A percentile compares a stretch with the other conserved stretches of the same genome.
Evolutionary conservation across 164 flowering plant genomes (phyloP).

Genomic region (Vitis rotundifolia): DNA sequence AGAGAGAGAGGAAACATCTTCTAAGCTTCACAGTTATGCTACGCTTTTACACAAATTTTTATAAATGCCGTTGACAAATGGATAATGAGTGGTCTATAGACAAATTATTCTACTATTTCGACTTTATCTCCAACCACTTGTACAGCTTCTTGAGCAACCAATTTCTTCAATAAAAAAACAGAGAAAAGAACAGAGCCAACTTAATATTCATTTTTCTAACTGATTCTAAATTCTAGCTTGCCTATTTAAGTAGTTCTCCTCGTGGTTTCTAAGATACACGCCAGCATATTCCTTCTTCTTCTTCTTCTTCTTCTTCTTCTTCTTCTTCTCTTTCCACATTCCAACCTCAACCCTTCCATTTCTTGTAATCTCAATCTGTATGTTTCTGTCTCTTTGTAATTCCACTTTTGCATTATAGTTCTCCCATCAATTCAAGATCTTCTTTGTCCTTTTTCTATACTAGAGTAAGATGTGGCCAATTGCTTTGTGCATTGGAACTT

Average conservation of each 20-base stretch:
- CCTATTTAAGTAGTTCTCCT: slow-evolving; percentile 51
- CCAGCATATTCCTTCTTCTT: slow-evolving; percentile 47
- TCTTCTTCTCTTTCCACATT: slow-evolving; percentile 27
- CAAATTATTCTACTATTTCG: slow-evolving; percentile 31
- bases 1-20: slow-evolving; percentile 51
- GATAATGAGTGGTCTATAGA: slow-evolving; percentile 18
- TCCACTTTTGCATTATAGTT: slow-evolving; percentile 12
- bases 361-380: slow-evolving; percentile 12
- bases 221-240: slow-evolving; percentile 25
- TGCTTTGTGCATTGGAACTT: slow-evolving; percentile 28
- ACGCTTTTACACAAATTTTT: slow-evolving; percentile 28
- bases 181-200: neutral
- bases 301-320: slow-evolving; percentile 29
- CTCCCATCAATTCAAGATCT: slow-evolving; percentile 12
- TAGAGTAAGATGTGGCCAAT: slow-evolving; percentile 29
- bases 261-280: slow-evolving; percentile 41
- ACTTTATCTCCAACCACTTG: slow-evolving; percentile 52
- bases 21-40: slow-evolving; percentile 50
- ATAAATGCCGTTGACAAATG: slow-evolving; percentile 45
- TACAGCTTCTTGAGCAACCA: slow-evolving; percentile 40
- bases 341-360: slow-evolving; percentile 16
- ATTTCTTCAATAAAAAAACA: slow-evolving; percentile 23
- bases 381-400: slow-evolving; percentile 10
- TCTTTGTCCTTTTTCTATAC: neutral
- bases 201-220: slow-evolving; percentile 15